Percentiles rank a stretch among this genome's conserved stretches.
phyloP scores from a whole-genome alignment of 768 basidiomycete genomes.

The Pholiota microspora region DNA sequence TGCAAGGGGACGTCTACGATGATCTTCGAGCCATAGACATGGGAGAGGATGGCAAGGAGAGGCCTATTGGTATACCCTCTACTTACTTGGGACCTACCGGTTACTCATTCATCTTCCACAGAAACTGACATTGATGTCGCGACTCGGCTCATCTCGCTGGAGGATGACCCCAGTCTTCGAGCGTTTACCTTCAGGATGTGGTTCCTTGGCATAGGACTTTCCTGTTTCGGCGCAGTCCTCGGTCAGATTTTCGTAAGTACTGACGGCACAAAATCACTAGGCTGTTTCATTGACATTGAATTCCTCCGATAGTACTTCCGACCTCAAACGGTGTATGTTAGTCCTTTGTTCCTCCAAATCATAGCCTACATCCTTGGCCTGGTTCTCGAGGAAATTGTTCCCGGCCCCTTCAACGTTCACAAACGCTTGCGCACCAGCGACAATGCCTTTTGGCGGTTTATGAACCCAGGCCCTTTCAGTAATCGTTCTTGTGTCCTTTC shows the following conservation, averaged over 20 bases:
- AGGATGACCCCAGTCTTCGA: conserved; percentile 49
- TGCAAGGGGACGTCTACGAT: conserved; percentile 28
- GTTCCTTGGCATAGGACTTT: conserved; percentile 54
- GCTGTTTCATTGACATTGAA: not conserved
- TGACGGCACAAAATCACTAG: not conserved
- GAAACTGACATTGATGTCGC: conserved; percentile 47
- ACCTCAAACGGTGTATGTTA: conserved; percentile 48
- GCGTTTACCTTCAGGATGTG: conserved; percentile 55
- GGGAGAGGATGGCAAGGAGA: conserved; percentile 46
- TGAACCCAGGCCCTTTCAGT: conserved; percentile 67
- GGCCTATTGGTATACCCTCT: conserved; percentile 41
- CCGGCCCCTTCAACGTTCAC: conserved; percentile 31
- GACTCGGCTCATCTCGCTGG: conserved; percentile 48
- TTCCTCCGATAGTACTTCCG: conserved; percentile 41
- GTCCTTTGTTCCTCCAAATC: conserved; percentile 49
- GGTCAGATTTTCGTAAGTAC: conserved; percentile 45
- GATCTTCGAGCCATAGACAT: conserved; percentile 37
- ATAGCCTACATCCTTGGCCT: conserved; percentile 52
- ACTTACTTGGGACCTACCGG: not conserved
- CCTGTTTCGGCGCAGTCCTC: conserved; percentile 54
- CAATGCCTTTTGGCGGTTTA: conserved; percentile 48
- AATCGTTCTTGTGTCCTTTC: conserved; percentile 17
- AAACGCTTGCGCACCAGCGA: conserved; percentile 27
- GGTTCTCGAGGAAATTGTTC: conserved; percentile 36
- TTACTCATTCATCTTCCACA: conserved; percentile 12